A percentile compares a stretch with the other conserved stretches of the same genome.
Conservation (phyloP, 129 eudicot genomes). For the Chrysanthemum makinoi region DNA sequence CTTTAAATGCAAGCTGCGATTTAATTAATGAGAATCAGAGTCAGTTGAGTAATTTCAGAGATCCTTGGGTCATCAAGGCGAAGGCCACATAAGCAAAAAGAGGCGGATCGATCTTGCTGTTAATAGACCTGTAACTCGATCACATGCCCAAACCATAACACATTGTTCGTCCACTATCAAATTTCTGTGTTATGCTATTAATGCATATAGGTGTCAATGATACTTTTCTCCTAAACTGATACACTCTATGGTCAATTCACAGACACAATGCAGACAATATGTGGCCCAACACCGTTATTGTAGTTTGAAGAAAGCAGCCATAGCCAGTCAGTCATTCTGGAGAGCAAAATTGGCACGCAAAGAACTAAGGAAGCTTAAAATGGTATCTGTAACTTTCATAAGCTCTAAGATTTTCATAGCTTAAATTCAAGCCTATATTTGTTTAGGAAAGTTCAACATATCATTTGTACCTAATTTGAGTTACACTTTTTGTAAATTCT, state of each 20-base stretch:
- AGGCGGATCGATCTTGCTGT: too few relatives aligned
- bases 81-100: too few relatives aligned
- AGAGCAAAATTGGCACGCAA: constrained; percentile 61
- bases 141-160: too few relatives aligned
- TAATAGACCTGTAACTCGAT: too few relatives aligned
- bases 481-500: not conserved
- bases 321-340: constrained; percentile 70
- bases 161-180: too few relatives aligned
- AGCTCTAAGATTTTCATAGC: not conserved
- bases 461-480: constrained; percentile 8
- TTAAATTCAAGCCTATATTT: not conserved
- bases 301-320: constrained; percentile 56
- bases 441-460: constrained; percentile 7
- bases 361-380: constrained; percentile 70
- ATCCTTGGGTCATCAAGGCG: too few relatives aligned
- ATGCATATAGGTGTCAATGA: not conserved
- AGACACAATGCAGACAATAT: constrained; percentile 64
- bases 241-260: constrained; percentile 21
- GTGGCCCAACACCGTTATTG: constrained; percentile 40
- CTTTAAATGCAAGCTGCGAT: too few relatives aligned
- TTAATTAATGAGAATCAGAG: too few relatives aligned
- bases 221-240: constrained; percentile 18
- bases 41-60: too few relatives aligned
- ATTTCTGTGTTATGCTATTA: not conserved
- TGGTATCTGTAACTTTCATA: constrained; percentile 43